These are phyloP conservation scores for Nannochloropsis gaditana DNA, from an alignment of 108 stramenopile species.

Conservation along the genomic window DNA sequence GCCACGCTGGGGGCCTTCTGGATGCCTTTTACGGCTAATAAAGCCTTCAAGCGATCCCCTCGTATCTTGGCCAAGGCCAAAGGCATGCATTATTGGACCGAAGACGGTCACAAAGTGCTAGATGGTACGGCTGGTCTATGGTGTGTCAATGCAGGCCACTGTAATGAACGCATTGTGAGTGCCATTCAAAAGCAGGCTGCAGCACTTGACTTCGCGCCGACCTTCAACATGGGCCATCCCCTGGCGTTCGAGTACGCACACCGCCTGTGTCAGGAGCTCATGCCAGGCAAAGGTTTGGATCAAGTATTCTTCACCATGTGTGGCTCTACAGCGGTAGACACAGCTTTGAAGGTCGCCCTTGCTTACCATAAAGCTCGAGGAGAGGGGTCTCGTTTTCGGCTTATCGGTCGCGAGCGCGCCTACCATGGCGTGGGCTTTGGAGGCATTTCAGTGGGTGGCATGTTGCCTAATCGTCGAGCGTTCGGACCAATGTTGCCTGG, in stretches of 20 bases:
- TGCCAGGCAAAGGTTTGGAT: not conserved
- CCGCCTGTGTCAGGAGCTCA: not conserved
- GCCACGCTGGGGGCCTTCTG: slow-evolving; percentile 19
- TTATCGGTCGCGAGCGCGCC: slow-evolving; percentile 24
- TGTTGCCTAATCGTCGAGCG: slow-evolving; percentile 8
- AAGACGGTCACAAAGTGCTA: not conserved
- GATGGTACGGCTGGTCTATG: slow-evolving; percentile 30
- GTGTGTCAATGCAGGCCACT: slow-evolving; percentile 31
- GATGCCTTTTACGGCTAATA: slow-evolving; percentile 28
- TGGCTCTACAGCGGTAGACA: slow-evolving; percentile 29
- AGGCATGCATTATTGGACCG: slow-evolving; percentile 21
- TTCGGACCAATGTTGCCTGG: slow-evolving; percentile 17
- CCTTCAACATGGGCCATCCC: slow-evolving; percentile 23
- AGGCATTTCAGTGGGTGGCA: slow-evolving; percentile 30
- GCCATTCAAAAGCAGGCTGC: slow-evolving; percentile 33
- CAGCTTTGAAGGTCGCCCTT: slow-evolving; percentile 29
- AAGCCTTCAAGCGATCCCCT: not conserved
- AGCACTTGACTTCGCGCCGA: slow-evolving; percentile 22
- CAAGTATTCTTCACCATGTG: slow-evolving; percentile 31
- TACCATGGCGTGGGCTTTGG: slow-evolving; percentile 33
- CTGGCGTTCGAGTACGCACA: slow-evolving; percentile 23
- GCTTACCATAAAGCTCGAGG: slow-evolving; percentile 28
- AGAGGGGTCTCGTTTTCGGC: not conserved
- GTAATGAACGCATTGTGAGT: slow-evolving; percentile 22
- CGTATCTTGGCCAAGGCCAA: not conserved